Evolutionary conservation across 345 rosid genomes (phyloP), one percentile per base, ranked within the genome.

Genomic region (Populus simonii): DNA sequence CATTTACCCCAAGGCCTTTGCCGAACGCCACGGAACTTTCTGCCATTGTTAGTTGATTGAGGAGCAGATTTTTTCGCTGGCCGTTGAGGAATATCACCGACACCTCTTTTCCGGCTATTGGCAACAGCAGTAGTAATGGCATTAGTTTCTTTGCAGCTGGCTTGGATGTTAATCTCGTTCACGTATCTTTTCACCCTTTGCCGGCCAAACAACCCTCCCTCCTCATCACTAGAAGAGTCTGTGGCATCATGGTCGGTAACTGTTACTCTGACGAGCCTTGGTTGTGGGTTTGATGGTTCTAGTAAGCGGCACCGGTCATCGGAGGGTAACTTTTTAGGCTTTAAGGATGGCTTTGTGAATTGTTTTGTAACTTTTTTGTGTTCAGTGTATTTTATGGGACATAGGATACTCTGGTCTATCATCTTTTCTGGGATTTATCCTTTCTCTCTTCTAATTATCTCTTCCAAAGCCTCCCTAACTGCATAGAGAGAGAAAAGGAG

Each of bases 1-100:
- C 98, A 94, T 86, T 94, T 94, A 0, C 99, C 98, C 99, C 99
- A 94, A 0, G 99, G 99, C 80, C 99, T 85, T 80, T 90, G 97
- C 70, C 99, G 79, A 3, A 94, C 98, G 7, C 98, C 98, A 1
- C 98, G 89, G 72, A 83, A 94, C 91, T 94, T 94, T 80, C 80
- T 94, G 29, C 76, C 83, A 38, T 45, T 25, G 27, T n/a, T 22
- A 7, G 11, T 25, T 59, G 53, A 25, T 13, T 10, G 72, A 3
- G 29, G 22, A 4, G 51, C 12, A 22, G 13, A 1, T 5, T 8
- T 70, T 70, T 59, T 59, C 65, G 65, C 65, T 23, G 53, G 47
- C 29, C 16, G n/a, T 70, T 12, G 27, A 2, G 61, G 35, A 0
- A 25, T 38, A 35, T 81, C 78, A 45, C 79, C 72, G 3, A 71